Conservation (phyloP, 2,329 filamentous ascomycete genomes). For the Passalora sequoiae region DNA sequence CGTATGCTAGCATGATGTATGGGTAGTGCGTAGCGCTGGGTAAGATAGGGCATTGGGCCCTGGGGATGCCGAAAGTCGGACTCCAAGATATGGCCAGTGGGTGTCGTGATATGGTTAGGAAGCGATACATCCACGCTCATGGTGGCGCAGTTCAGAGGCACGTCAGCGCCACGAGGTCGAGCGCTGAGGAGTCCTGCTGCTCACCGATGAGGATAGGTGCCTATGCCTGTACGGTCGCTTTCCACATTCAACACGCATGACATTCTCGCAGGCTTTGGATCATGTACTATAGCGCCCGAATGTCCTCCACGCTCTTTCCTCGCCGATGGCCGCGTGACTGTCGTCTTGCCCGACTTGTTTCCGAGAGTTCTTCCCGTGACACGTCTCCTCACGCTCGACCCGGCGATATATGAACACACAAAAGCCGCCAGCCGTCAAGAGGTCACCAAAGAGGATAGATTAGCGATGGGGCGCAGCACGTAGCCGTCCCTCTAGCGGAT, state of each 20-base stretch:
- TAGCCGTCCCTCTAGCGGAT: slow-evolving; percentile 11
- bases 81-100: slow-evolving; percentile 14
- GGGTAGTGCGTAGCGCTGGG: slow-evolving; percentile 30
- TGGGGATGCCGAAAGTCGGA: slow-evolving; percentile 8
- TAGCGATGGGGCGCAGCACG: slow-evolving; percentile 14
- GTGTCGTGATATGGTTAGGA: slow-evolving; percentile 15
- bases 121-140: slow-evolving; percentile 30
- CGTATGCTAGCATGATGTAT: slow-evolving; percentile 24
- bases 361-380: slow-evolving; percentile 1
- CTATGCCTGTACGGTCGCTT: slow-evolving; percentile 35
- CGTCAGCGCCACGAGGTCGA: slow-evolving; percentile 10
- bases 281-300: slow-evolving; percentile 13
- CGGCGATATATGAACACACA: slow-evolving; percentile 11
- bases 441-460: slow-evolving; percentile 20
- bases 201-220: slow-evolving; percentile 31
- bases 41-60: slow-evolving; percentile 27
- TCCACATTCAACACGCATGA: slow-evolving; percentile 29
- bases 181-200: slow-evolving; percentile 18
- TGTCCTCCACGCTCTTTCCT: slow-evolving; percentile 5
- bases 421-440: slow-evolving; percentile 18
- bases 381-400: slow-evolving; percentile 4
- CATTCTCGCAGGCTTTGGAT: slow-evolving; percentile 23
- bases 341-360: background rate
- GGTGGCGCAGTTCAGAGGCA: slow-evolving; percentile 14
- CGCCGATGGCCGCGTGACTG: slow-evolving; percentile 15